Conservation (phyloP, 768 basidiomycete genomes). For the Pisolithus marmoratus region DNA sequence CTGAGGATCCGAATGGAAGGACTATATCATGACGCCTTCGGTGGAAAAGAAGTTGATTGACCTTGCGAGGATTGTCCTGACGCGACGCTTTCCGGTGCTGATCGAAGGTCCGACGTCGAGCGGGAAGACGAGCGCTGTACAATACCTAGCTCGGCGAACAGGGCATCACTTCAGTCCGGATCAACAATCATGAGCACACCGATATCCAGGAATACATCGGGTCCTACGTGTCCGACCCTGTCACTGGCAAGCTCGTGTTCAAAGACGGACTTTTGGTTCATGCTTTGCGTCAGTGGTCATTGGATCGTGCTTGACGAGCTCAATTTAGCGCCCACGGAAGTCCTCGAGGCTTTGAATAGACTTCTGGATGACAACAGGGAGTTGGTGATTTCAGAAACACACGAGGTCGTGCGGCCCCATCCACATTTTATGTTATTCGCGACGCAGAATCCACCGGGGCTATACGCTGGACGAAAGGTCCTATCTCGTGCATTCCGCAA, state of each 20-base stretch:
- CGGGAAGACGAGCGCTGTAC: conserved; percentile 95
- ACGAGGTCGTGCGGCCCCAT: conserved; percentile 90
- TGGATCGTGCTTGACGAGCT: conserved; percentile 99
- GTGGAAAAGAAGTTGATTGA: conserved; percentile 93
- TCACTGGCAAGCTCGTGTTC: conserved; percentile 91
- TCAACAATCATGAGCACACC: conserved; percentile 99
- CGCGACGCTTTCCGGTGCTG: conserved; percentile 86
- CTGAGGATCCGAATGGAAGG: conserved; percentile 58
- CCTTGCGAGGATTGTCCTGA: conserved; percentile 86
- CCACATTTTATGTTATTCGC: conserved; percentile 97
- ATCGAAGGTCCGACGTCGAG: conserved; percentile 98
- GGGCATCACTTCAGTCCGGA: conserved; percentile 95
- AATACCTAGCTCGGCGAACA: conserved; percentile 88
- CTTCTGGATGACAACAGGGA: conserved; percentile 97
- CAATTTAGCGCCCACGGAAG: conserved; percentile 96
- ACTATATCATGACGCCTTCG: conserved; percentile 93
- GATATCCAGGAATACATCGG: conserved; percentile 99
- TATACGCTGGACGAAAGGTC: conserved; percentile 93
- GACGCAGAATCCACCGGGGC: conserved; percentile 94
- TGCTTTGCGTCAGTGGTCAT: conserved; percentile 83
- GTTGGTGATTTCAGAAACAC: conserved; percentile 90
- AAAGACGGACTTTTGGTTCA: conserved; percentile 92
- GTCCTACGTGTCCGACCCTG: conserved; percentile 89
- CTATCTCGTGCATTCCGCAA: conserved; percentile 95
- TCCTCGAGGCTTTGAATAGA: conserved; percentile 94